These are phyloP conservation scores for Hypholoma sublateritium DNA, from an alignment of 768 basidiomycete species.

Conservation along the genomic window DNA sequence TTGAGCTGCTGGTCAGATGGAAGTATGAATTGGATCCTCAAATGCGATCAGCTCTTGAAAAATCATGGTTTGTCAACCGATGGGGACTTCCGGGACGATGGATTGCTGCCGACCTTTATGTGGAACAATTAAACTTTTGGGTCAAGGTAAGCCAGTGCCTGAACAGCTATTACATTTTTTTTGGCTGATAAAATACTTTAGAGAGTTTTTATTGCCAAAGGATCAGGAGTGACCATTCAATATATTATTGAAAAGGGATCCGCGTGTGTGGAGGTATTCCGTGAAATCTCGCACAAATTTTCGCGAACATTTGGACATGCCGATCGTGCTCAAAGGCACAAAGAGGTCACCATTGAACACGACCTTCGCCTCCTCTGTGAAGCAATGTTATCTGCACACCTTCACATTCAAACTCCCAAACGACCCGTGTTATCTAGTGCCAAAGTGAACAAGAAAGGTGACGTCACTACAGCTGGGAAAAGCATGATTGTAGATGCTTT, in stretches of 20 bases:
- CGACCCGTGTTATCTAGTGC: slow-evolving; percentile 10
- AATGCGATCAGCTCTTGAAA: slow-evolving; percentile 13
- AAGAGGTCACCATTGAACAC: slow-evolving; percentile 19
- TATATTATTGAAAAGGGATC: slow-evolving; percentile 28
- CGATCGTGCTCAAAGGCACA: slow-evolving; percentile 18
- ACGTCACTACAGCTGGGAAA: background rate
- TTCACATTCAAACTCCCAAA: slow-evolving; percentile 1
- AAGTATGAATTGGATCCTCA: slow-evolving; percentile 15
- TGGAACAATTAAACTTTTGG: slow-evolving; percentile 29
- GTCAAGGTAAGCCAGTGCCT: slow-evolving; percentile 22
- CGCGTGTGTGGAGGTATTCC: slow-evolving; percentile 28
- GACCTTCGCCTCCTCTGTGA: slow-evolving; percentile 22
- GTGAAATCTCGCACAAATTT: slow-evolving; percentile 19
- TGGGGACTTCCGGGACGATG: slow-evolving; percentile 23
- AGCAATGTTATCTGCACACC: slow-evolving; percentile 13
- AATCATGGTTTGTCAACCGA: slow-evolving; percentile 28
- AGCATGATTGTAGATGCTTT: slow-evolving; percentile 18
- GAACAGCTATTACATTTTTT: background rate
- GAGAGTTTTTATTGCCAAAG: slow-evolving; percentile 23
- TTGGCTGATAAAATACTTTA: slow-evolving; percentile 1
- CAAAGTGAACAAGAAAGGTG: background rate
- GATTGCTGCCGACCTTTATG: slow-evolving; percentile 28
- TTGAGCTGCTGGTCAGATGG: slow-evolving; percentile 19
- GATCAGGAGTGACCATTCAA: slow-evolving; percentile 23
- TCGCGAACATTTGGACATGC: slow-evolving; percentile 19